Conservation (phyloP, 108 stramenopile species). For the Mediolabrus comicus region DNA sequence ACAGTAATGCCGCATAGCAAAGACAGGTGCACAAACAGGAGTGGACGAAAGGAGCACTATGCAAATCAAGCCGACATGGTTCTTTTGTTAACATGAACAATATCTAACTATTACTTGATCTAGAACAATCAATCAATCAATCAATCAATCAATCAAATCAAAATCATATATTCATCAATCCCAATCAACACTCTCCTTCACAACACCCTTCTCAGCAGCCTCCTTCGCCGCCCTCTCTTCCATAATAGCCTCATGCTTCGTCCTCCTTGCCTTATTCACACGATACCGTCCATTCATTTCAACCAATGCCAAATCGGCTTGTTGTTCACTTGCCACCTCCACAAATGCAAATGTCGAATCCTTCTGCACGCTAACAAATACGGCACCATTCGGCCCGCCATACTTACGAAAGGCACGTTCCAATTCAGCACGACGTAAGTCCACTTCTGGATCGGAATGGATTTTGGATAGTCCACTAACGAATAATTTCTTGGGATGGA, state of each 20-base stretch:
- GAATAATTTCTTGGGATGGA: constrained; percentile 78
- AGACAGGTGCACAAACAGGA: too few relatives aligned
- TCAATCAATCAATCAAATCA: too few relatives aligned
- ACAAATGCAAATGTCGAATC: constrained; percentile 80
- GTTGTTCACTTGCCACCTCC: constrained; percentile 67
- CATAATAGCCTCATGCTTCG: constrained; percentile 71
- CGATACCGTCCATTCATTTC: constrained; percentile 63
- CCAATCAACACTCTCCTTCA: constrained; percentile 40
- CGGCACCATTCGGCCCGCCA: constrained; percentile 70
- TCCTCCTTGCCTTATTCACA: constrained; percentile 74
- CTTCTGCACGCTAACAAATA: constrained; percentile 59
- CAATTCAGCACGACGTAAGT: constrained; percentile 76
- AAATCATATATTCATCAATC: too few relatives aligned
- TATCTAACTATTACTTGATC: too few relatives aligned
- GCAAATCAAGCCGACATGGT: too few relatives aligned
- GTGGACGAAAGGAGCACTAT: too few relatives aligned
- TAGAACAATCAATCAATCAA: too few relatives aligned
- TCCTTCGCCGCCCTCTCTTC: constrained; percentile 80
- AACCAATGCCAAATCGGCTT: constrained; percentile 66
- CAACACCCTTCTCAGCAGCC: constrained; percentile 34
- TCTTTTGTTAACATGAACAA: too few relatives aligned
- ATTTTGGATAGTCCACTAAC: constrained; percentile 62
- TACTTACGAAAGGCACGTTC: constrained; percentile 86
- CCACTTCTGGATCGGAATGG: constrained; percentile 64
- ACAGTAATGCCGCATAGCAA: too few relatives aligned